These are phyloP conservation scores for Articulospora tetracladia DNA, from an alignment of 495 filamentous ascomycete genomes.

Conservation along the genomic window DNA sequence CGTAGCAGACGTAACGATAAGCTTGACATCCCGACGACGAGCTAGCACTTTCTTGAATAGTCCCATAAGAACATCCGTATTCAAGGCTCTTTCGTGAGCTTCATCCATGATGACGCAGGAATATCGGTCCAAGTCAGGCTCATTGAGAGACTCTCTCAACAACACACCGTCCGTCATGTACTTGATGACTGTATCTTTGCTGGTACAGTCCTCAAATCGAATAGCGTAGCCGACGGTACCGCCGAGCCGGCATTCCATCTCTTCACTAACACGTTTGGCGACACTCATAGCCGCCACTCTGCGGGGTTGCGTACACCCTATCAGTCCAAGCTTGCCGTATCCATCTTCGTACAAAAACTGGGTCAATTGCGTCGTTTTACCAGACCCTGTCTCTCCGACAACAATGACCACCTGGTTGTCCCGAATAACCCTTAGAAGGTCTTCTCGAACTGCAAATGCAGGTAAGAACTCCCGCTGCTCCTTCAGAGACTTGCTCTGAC, in stretches of 20 bases:
- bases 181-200: slow-evolving; percentile 90
- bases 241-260: slow-evolving; percentile 97
- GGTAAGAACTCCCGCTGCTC: slow-evolving; percentile 95
- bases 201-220: slow-evolving; percentile 98
- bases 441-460: slow-evolving; percentile 95
- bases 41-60: slow-evolving; percentile 96
- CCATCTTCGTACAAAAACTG: slow-evolving; percentile 95
- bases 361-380: slow-evolving; percentile 94
- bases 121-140: slow-evolving; percentile 91
- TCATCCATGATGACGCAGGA: slow-evolving; percentile 99
- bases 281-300: slow-evolving; percentile 99
- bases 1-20: slow-evolving; percentile 97
- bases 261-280: slow-evolving; percentile 95
- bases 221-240: slow-evolving; percentile 93
- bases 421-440: slow-evolving; percentile 87
- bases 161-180: slow-evolving; percentile 99
- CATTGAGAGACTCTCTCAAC: slow-evolving; percentile 86
- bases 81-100: slow-evolving; percentile 93
- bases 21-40: slow-evolving; percentile 82
- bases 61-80: slow-evolving; percentile 97
- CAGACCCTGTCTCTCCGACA: slow-evolving; percentile 93
- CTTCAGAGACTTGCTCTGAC: slow-evolving; percentile 81
- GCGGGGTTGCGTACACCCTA: slow-evolving; percentile 92
- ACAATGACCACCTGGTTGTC: slow-evolving; percentile 98
- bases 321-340: slow-evolving; percentile 81